A percentile compares a stretch with the other conserved stretches of the same genome.
These are phyloP conservation scores for Aureobasidium sp. DNA, from an alignment of 2,329 filamentous ascomycete genomes.

Conservation along the genomic window DNA sequence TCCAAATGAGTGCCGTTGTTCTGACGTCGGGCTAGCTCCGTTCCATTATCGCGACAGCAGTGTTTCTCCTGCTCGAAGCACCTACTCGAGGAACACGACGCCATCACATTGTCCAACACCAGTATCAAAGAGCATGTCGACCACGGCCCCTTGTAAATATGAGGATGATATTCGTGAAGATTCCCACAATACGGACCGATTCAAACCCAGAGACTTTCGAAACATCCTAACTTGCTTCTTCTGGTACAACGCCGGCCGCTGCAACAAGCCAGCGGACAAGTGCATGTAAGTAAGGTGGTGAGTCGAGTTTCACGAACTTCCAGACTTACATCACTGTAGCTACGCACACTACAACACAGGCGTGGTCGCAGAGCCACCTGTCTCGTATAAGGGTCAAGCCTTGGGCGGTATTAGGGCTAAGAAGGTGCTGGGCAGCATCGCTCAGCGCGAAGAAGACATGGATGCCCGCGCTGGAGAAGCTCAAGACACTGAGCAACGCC, in stretches of 20 bases:
- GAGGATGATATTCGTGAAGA: too few relatives aligned
- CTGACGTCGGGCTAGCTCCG: neutral
- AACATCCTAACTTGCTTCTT: constrained; percentile 17
- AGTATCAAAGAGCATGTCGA: too few relatives aligned
- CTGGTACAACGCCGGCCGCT: constrained; percentile 9
- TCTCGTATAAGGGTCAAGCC: neutral
- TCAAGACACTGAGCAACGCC: constrained; percentile 1
- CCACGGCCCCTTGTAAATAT: too few relatives aligned
- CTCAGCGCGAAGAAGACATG: neutral
- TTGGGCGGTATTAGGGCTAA: neutral
- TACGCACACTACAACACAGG: constrained; percentile 13
- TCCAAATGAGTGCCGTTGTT: too few relatives aligned
- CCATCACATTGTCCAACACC: too few relatives aligned
- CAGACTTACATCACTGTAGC: neutral
- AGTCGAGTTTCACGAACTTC: neutral
- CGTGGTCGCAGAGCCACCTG: neutral
- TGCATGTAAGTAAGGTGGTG: constrained; percentile 17
- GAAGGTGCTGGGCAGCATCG: neutral
- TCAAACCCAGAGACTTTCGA: neutral
- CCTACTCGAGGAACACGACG: too few relatives aligned
- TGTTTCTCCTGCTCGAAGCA: too few relatives aligned
- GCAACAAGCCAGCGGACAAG: constrained; percentile 10
- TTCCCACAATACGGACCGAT: neutral
- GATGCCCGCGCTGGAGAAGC: neutral
- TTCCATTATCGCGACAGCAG: too few relatives aligned